These are phyloP conservation scores for Fraxinus quadrangulata DNA, from an alignment of 257 asterid genomes.

Conservation along the genomic window DNA sequence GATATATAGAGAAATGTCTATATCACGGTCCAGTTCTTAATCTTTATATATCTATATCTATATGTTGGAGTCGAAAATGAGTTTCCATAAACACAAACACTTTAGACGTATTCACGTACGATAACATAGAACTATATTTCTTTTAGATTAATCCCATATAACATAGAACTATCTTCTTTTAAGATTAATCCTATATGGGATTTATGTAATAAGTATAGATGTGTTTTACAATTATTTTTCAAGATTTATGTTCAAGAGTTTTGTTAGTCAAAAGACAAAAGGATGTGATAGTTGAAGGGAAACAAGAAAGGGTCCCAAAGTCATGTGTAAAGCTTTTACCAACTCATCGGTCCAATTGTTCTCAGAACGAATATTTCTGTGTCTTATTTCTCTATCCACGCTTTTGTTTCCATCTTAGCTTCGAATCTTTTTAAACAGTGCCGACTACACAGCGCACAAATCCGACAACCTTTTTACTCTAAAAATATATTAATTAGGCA, in stretches of 20 bases:
- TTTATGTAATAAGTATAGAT: too few species aligned
- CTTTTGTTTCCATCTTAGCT: constrained; percentile 12
- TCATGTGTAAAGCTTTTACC: background rate
- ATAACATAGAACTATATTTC: too few species aligned
- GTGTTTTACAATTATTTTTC: too few species aligned
- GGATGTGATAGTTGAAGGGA: constrained; percentile 1
- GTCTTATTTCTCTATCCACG: background rate
- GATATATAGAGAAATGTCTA: too few species aligned
- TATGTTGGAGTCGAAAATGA: background rate
- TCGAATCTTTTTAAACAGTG: constrained; percentile 2
- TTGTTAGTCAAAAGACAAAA: constrained; percentile 8
- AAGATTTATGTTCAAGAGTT: too few species aligned
- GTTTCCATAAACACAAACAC: background rate
- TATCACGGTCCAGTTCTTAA: too few species aligned
- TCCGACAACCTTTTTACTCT: background rate
- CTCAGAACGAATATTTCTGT: background rate
- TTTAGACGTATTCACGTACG: too few species aligned
- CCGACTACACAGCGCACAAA: background rate
- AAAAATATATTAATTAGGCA: too few species aligned
- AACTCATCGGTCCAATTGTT: background rate
- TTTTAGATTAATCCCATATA: too few species aligned
- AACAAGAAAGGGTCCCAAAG: background rate
- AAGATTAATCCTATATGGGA: too few species aligned
- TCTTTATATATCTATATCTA: background rate
- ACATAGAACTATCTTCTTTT: too few species aligned